phyloP scores from a whole-genome alignment of 2,329 filamentous ascomycete genomes.

The Colletotrichum sp. region DNA sequence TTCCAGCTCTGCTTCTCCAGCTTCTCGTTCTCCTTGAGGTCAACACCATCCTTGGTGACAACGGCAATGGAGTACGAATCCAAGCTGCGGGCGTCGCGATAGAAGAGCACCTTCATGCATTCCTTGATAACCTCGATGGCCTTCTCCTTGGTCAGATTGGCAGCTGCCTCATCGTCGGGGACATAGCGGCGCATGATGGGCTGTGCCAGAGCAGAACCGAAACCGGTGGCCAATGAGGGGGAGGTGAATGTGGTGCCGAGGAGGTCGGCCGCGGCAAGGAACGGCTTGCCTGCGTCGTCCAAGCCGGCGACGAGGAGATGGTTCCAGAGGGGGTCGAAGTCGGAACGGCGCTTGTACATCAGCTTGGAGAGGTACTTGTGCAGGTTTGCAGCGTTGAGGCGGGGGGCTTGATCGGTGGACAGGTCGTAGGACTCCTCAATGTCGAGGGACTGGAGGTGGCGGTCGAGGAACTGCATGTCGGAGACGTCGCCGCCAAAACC shows the following conservation, averaged over 20 bases:
- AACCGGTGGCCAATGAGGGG: constrained; percentile 91
- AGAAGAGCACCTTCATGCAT: constrained; percentile 98
- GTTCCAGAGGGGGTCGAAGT: constrained; percentile 99
- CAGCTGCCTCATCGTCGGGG: constrained; percentile 81
- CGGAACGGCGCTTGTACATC: constrained; percentile 91
- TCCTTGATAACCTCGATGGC: constrained; percentile 84
- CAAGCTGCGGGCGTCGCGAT: constrained; percentile 91
- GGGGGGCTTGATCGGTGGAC: constrained; percentile 45
- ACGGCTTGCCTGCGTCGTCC: constrained; percentile 79
- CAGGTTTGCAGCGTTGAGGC: constrained; percentile 88
- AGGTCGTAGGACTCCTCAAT: constrained; percentile 85
- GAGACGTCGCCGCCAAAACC: constrained; percentile 97
- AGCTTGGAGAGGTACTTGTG: constrained; percentile 97
- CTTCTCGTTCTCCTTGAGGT: constrained; percentile 83
- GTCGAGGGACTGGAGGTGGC: constrained; percentile 84
- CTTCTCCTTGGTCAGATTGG: constrained; percentile 75
- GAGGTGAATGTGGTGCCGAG: constrained; percentile 90
- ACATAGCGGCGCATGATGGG: constrained; percentile 86
- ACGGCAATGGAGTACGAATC: constrained; percentile 92
- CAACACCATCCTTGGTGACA: constrained; percentile 86
- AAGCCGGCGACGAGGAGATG: constrained; percentile 89
- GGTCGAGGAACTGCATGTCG: constrained; percentile 98
- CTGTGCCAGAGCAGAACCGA: constrained; percentile 90
- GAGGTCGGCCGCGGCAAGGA: constrained; percentile 90
- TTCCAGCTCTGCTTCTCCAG: constrained; percentile 97